Evolutionary conservation across 768 basidiomycete species (phyloP).

Genomic region (Lanmaoa pseudosensibilis): DNA sequence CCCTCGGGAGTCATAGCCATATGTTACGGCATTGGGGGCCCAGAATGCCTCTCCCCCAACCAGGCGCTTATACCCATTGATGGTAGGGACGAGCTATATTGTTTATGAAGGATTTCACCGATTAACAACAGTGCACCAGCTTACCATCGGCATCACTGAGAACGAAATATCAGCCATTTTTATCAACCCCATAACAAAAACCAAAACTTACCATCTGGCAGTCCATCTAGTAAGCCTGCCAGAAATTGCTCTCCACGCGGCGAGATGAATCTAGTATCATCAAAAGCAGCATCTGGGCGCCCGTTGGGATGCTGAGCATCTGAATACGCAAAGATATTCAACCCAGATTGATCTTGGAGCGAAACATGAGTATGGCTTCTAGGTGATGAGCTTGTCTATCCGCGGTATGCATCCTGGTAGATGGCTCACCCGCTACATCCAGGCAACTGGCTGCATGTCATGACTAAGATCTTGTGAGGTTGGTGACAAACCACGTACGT

Average conservation of each 20-base stretch:
- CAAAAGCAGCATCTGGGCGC: slow-evolving; percentile 65
- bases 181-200: background rate
- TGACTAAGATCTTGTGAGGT: slow-evolving; percentile 1
- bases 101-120: background rate
- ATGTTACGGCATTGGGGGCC: slow-evolving; percentile 91
- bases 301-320: slow-evolving; percentile 61
- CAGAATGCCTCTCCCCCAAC: slow-evolving; percentile 92
- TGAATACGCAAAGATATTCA: slow-evolving; percentile 77
- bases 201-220: slow-evolving; percentile 71
- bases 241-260: slow-evolving; percentile 87
- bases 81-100: slow-evolving; percentile 75
- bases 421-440: slow-evolving; percentile 84
- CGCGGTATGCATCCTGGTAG: slow-evolving; percentile 7
- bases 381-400: slow-evolving; percentile 1
- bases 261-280: slow-evolving; percentile 84
- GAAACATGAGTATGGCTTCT: slow-evolving; percentile 90
- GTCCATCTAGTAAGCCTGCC: slow-evolving; percentile 87
- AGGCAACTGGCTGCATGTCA: slow-evolving; percentile 60
- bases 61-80: slow-evolving; percentile 97
- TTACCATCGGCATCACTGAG: slow-evolving; percentile 82
- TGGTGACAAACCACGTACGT: slow-evolving; percentile 50
- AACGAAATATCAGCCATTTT: background rate
- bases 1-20: slow-evolving; percentile 93
- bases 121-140: slow-evolving; percentile 11
- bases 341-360: slow-evolving; percentile 63